Conservation (phyloP, 2,329 filamentous ascomycete species). For the Botrytis byssoidea region DNA sequence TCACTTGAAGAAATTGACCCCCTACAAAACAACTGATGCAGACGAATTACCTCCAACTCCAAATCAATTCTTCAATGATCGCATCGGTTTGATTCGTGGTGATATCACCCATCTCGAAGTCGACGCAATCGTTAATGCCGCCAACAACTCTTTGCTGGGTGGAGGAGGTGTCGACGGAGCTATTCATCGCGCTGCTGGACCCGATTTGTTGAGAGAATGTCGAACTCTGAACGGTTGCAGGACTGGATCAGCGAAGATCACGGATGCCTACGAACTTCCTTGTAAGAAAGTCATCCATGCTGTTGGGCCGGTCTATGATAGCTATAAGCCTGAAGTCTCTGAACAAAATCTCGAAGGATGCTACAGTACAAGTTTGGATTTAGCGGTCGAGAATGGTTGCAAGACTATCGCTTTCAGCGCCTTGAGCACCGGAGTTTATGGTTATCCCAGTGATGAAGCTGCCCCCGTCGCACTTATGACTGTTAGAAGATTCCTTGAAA, state of each 20-base stretch:
- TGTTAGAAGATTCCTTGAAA: constrained; percentile 55
- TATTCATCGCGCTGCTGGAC: constrained; percentile 82
- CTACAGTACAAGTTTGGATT: constrained; percentile 68
- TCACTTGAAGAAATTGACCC: constrained; percentile 35
- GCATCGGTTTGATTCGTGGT: constrained; percentile 66
- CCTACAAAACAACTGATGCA: constrained; percentile 29
- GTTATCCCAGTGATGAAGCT: constrained; percentile 74
- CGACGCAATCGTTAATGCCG: constrained; percentile 90
- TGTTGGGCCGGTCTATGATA: constrained; percentile 76
- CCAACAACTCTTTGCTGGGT: constrained; percentile 74
- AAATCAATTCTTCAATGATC: constrained; percentile 63
- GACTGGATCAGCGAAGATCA: constrained; percentile 82
- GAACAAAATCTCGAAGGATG: constrained; percentile 55
- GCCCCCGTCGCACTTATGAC: constrained; percentile 66
- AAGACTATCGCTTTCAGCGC: constrained; percentile 77
- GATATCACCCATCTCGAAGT: constrained; percentile 80
- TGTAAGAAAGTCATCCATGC: constrained; percentile 82
- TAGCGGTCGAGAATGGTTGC: constrained; percentile 67
- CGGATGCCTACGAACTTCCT: constrained; percentile 71
- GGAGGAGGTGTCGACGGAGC: constrained; percentile 90
- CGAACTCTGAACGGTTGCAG: constrained; percentile 66
- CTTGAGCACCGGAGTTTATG: constrained; percentile 87
- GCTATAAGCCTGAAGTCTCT: constrained; percentile 42
- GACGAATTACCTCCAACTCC: constrained; percentile 36
- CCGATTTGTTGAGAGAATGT: constrained; percentile 67